Percentiles rank a stretch among this genome's conserved stretches.
These are phyloP conservation scores for Sicyos edulis DNA, from an alignment of 306 rosid genomes.

Conservation along the genomic window DNA sequence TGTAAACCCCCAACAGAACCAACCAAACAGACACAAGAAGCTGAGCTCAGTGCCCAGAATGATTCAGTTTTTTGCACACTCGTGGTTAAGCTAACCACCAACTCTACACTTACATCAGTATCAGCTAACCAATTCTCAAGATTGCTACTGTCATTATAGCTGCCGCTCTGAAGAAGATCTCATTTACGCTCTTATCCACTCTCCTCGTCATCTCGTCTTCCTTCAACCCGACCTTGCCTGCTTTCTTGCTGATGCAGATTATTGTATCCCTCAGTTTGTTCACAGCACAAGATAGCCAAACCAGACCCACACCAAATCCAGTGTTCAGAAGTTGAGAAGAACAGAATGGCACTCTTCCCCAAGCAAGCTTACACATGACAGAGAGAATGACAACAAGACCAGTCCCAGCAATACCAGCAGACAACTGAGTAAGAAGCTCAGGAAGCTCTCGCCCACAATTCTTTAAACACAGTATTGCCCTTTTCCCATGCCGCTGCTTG, in stretches of 20 bases:
- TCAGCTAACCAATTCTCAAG: slow-evolving; percentile 57
- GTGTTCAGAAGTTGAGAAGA: slow-evolving; percentile 47
- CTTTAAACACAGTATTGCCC: slow-evolving; percentile 47
- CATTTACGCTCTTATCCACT: slow-evolving; percentile 48
- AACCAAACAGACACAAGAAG: slow-evolving; percentile 6
- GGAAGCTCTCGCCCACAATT: slow-evolving; percentile 73
- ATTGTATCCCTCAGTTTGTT: slow-evolving; percentile 52
- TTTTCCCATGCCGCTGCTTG: slow-evolving; percentile 39
- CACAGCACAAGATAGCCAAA: slow-evolving; percentile 81
- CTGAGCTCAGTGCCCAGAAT: background rate
- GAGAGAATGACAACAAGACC: slow-evolving; percentile 71
- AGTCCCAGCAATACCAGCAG: slow-evolving; percentile 77
- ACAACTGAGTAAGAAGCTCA: slow-evolving; percentile 60
- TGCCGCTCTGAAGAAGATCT: slow-evolving; percentile 57
- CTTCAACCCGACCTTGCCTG: slow-evolving; percentile 42
- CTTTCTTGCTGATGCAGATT: slow-evolving; percentile 42
- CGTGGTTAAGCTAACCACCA: background rate
- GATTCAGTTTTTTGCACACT: background rate
- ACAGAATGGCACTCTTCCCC: slow-evolving; percentile 51
- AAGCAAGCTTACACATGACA: slow-evolving; percentile 44
- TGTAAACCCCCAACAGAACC: background rate
- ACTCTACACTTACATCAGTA: background rate
- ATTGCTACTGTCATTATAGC: slow-evolving; percentile 53
- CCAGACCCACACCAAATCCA: slow-evolving; percentile 61
- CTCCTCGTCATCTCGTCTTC: slow-evolving; percentile 54